A percentile compares a stretch with the other conserved stretches of the same genome.
phyloP scores from a whole-genome alignment of 140 eudicot genomes.

The Bidens hawaiensis region DNA sequence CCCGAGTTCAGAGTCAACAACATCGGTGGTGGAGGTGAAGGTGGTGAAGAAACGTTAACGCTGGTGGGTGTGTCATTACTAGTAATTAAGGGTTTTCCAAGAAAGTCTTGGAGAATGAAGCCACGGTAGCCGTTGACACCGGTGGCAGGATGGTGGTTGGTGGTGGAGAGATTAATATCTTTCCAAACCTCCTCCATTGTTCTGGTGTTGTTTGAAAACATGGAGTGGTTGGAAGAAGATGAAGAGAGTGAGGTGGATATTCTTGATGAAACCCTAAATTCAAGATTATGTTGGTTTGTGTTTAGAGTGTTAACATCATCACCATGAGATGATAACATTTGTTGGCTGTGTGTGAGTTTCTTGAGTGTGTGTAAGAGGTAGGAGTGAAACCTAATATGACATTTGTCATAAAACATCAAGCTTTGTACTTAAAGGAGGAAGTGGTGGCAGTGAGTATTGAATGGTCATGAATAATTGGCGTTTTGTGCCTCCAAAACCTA shows the following conservation, averaged over 20 bases:
- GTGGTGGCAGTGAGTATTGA: constrained; percentile 33
- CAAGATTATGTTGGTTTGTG: constrained; percentile 4
- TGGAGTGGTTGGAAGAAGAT: neutral
- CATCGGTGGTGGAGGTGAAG: constrained; percentile 33
- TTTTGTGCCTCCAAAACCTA: constrained; percentile 25
- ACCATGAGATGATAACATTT: constrained; percentile 28
- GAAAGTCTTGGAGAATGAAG: constrained; percentile 64
- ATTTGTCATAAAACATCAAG: constrained; percentile 34
- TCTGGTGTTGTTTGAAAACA: constrained; percentile 18
- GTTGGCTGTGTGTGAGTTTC: constrained; percentile 2
- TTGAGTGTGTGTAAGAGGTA: constrained; percentile 1
- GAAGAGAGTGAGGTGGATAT: constrained; percentile 19
- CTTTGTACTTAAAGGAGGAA: constrained; percentile 30
- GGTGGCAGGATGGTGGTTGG: constrained; percentile 22
- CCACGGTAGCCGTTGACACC: constrained; percentile 27
- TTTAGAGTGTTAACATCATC: neutral
- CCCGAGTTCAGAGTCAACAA: constrained; percentile 51
- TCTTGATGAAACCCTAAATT: neutral
- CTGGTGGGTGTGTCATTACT: constrained; percentile 29
- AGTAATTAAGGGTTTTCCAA: constrained; percentile 53
- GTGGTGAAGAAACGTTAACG: constrained; percentile 32
- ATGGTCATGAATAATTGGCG: constrained; percentile 33
- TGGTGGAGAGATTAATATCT: constrained; percentile 55
- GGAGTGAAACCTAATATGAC: constrained; percentile 31
- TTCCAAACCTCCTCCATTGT: constrained; percentile 92